Percentiles rank a stretch among this genome's conserved stretches.
phyloP scores from a whole-genome alignment of 139 green algal genomes.

The Picochlorum sp. region DNA sequence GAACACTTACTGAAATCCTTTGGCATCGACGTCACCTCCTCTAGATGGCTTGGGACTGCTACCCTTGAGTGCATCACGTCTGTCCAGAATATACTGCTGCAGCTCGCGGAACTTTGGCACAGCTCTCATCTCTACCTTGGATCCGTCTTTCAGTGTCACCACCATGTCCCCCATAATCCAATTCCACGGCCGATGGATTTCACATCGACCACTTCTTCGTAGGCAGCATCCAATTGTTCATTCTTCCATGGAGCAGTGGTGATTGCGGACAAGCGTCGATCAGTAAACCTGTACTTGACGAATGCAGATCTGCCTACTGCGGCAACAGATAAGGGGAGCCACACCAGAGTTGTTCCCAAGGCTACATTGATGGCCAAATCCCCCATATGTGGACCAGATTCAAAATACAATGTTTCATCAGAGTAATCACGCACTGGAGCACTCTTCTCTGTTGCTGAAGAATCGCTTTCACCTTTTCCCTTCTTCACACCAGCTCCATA shows the following conservation, averaged over 20 bases:
- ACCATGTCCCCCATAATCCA: conserved; percentile 87
- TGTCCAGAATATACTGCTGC: conserved; percentile 69
- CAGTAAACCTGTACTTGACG: conserved; percentile 83
- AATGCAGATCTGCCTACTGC: conserved; percentile 62
- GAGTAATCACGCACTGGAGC: conserved; percentile 46
- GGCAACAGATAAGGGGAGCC: conserved; percentile 73
- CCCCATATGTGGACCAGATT: conserved; percentile 42
- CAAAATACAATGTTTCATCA: conserved; percentile 57
- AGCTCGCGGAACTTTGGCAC: conserved; percentile 73
- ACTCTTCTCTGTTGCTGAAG: conserved; percentile 1
- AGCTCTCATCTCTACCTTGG: conserved; percentile 74
- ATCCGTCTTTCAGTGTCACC: conserved; percentile 59
- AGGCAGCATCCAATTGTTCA: conserved; percentile 31
- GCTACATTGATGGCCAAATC: conserved; percentile 77
- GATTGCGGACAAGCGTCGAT: conserved; percentile 65
- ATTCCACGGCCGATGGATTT: conserved; percentile 59
- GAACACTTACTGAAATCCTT: conserved; percentile 6
- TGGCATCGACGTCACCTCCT: not conserved
- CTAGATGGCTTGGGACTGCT: not conserved
- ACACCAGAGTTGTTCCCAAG: conserved; percentile 69
- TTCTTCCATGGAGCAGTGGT: conserved; percentile 80
- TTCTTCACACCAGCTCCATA: conserved; percentile 33
- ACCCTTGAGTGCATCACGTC: conserved; percentile 30
- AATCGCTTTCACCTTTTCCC: not conserved
- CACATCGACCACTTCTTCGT: conserved; percentile 72